Evolutionary conservation across 805 yeast genomes (phyloP).

Genomic region (Teunomyces kruisii): DNA sequence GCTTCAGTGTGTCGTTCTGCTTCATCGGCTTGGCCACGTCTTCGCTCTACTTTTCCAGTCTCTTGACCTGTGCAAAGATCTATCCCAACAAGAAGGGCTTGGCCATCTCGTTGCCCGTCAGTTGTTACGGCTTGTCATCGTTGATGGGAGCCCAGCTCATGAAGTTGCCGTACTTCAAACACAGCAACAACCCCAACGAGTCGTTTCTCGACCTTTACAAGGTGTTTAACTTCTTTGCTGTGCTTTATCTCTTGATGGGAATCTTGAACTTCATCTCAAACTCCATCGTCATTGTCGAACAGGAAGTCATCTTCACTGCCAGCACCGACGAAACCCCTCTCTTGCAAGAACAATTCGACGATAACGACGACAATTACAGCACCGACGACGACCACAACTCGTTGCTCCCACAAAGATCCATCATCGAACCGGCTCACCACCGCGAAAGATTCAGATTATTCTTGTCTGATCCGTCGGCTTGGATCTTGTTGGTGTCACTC

Average conservation of each 20-base stretch:
- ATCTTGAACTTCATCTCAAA: constrained; percentile 62
- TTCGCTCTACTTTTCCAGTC: constrained; percentile 65
- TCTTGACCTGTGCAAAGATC: constrained; percentile 82
- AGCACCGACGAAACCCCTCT: constrained; percentile 29
- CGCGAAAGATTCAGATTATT: constrained; percentile 33
- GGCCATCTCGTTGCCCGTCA: constrained; percentile 85
- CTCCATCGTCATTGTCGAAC: constrained; percentile 60
- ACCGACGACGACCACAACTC: constrained; percentile 13
- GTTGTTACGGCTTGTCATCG: constrained; percentile 83
- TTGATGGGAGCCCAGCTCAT: constrained; percentile 67
- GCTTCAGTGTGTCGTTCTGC: constrained; percentile 50
- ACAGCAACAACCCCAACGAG: constrained; percentile 9
- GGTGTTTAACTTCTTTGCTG: constrained; percentile 54
- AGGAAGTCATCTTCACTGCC: constrained; percentile 42
- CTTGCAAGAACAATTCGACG: constrained; percentile 3
- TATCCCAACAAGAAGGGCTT: constrained; percentile 74
- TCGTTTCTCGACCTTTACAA: constrained; percentile 44
- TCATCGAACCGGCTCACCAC: constrained; percentile 39
- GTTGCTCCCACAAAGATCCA: constrained; percentile 31
- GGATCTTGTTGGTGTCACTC: constrained; percentile 62
- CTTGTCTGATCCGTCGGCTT: constrained; percentile 57
- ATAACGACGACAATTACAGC: constrained; percentile 2
- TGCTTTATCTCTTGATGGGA: constrained; percentile 57
- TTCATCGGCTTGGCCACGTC: constrained; percentile 73
- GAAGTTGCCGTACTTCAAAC: constrained; percentile 39